Evolutionary conservation across 768 basidiomycete species (phyloP).

Genomic region (Leccinum variicolor): DNA sequence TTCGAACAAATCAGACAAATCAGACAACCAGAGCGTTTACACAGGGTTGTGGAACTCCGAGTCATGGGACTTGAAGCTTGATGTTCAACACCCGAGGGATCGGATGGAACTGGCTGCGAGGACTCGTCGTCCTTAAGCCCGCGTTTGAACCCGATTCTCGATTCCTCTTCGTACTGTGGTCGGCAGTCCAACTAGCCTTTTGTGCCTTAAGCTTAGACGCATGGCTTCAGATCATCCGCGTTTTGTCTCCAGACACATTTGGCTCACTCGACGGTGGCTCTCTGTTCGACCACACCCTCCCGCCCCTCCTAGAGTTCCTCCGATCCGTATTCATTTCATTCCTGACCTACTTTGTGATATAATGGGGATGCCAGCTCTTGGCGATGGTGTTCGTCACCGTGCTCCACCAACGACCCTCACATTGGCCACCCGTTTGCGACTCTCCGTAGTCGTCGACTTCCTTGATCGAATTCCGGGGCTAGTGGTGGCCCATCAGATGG

Average conservation of each 20-base stretch:
- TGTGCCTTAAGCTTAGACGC: slow-evolving; percentile 16
- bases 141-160: slow-evolving; percentile 11
- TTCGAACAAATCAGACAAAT: neutral
- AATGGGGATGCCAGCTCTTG: slow-evolving; percentile 38
- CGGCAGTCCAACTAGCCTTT: neutral
- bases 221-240: slow-evolving; percentile 10
- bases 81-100: slow-evolving; percentile 24
- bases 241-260: slow-evolving; percentile 40
- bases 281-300: slow-evolving; percentile 35
- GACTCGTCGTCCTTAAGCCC: slow-evolving; percentile 15
- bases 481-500: slow-evolving; percentile 66
- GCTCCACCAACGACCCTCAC: slow-evolving; percentile 43
- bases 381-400: slow-evolving; percentile 44
- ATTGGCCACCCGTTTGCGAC: slow-evolving; percentile 65
- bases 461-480: slow-evolving; percentile 58
- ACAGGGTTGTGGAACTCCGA: slow-evolving; percentile 24
- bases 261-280: slow-evolving; percentile 29
- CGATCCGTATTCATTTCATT: slow-evolving; percentile 44
- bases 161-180: slow-evolving; percentile 7
- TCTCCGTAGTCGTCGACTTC: slow-evolving; percentile 56
- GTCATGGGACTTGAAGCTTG: slow-evolving; percentile 26
- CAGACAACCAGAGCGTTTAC: slow-evolving; percentile 1
- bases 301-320: slow-evolving; percentile 29
- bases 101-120: slow-evolving; percentile 27
- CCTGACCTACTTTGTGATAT: slow-evolving; percentile 44